phyloP scores from a whole-genome alignment of 441 rosid genomes.

The Syzygium syzygioides region DNA sequence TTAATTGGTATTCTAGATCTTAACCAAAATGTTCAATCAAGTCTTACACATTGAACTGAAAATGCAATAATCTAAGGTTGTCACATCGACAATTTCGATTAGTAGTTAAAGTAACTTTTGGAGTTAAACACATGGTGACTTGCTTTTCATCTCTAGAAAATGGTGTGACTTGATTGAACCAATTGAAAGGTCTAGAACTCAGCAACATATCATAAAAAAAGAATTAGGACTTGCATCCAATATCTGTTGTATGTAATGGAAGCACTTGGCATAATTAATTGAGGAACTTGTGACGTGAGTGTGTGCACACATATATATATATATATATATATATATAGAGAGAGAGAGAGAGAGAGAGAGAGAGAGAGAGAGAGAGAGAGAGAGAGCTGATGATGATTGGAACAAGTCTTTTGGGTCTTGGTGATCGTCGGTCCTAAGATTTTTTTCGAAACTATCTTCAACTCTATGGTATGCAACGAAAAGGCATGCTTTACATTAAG shows the following conservation, averaged over 20 bases:
- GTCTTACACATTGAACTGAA: not conserved
- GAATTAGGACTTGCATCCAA: not conserved
- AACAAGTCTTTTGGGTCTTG: not conserved
- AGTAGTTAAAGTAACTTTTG: not conserved
- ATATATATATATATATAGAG: too few relatives aligned
- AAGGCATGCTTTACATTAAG: not conserved
- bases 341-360: too few relatives aligned
- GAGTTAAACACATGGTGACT: not conserved
- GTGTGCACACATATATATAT: not conserved
- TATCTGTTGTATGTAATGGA: not conserved
- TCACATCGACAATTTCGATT: not conserved
- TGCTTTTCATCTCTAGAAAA: not conserved
- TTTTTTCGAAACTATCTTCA: not conserved
- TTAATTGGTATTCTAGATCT: not conserved
- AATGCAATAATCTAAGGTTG: not conserved
- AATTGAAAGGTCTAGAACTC: not conserved
- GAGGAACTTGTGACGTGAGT: not conserved
- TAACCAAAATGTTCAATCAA: not conserved
- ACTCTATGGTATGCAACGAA: not conserved
- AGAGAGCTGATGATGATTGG: not conserved
- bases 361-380: too few relatives aligned
- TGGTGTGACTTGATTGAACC: not conserved
- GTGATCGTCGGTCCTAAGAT: not conserved
- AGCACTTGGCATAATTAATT: not conserved
- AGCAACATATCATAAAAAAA: not conserved